phyloP scores from a whole-genome alignment of 331 rosid genomes.

The Cydonia oblonga region DNA sequence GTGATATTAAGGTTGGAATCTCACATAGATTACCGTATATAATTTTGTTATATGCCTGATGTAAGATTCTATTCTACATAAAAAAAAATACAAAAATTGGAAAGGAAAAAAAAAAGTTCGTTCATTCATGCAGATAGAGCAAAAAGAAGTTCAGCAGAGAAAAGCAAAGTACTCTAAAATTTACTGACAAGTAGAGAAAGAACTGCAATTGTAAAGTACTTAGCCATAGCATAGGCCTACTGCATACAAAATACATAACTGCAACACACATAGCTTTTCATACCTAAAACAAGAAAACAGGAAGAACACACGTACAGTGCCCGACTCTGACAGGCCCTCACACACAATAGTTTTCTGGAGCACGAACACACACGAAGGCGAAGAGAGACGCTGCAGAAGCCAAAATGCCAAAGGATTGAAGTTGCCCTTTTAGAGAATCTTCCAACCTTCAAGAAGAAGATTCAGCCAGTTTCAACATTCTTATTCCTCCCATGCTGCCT shows the following conservation, averaged over 20 bases:
- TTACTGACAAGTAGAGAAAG: neutral
- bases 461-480: slow-evolving; percentile 23
- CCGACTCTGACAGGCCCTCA: slow-evolving; percentile 1
- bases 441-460: slow-evolving; percentile 33
- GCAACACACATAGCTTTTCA: no score
- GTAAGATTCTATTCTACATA: no score
- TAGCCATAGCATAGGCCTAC: no score
- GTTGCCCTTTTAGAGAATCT: slow-evolving; percentile 70
- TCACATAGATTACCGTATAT: no score
- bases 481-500: slow-evolving; percentile 5
- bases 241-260: no score
- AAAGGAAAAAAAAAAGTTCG: no score
- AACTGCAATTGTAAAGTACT: neutral
- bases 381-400: slow-evolving; percentile 20
- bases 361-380: slow-evolving; percentile 8
- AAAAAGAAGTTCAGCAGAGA: neutral
- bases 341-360: slow-evolving; percentile 12
- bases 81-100: no score
- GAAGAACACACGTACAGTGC: neutral
- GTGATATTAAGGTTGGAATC: no score
- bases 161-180: neutral
- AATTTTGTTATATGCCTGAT: no score
- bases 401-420: slow-evolving; percentile 90
- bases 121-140: no score
- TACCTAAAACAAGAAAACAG: no score